Evolutionary conservation across 2,329 filamentous ascomycete species (phyloP), one percentile per base, ranked within the genome.

Genomic region (Colletotrichum destructivum): DNA sequence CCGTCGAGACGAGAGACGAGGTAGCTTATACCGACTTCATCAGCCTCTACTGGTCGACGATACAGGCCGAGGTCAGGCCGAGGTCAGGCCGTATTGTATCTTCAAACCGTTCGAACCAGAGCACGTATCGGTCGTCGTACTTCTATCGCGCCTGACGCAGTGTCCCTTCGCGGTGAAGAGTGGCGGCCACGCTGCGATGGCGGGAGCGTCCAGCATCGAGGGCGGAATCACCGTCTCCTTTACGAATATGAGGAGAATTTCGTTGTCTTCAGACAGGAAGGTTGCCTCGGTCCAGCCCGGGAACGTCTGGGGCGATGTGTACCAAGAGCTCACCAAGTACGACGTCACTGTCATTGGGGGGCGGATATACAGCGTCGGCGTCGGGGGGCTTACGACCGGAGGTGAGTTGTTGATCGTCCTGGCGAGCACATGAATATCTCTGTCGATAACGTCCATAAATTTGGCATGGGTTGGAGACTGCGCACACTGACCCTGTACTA

Each of bases 231-330:
- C 71, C 9, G 18, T 74, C 18, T 69, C 69, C 9, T 66, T 74
- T 18, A 15, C 16, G 21, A 69, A 62, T 21, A 62, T 71, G 60
- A 73, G 46, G 26, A 26, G n/a, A 1, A 52, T 70, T 2, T 31
- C 38, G 2, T 60, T 84, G 1, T 78, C 79, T 2, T 64, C 74
- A 0, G 78, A 82, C 46, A 78, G 78, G 15, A 76, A 75, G 0
- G 76, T 77, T 18, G 82, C 79, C 3, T 76, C 72, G 4, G 75
- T 86, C 16, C 83, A 82, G 7, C 74, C 82, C 4, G 85, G 84
- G 1, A 80, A 80, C 47, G 75, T 76, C 5, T 87, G 85, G 85
- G 73, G 75, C 1, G 74, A 81, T 13, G 83, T 86, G 1, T 86
- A 83, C 66, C 61, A 74, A 6, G 54, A 75, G 23, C 77, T 87